Evolutionary conservation across 2,329 filamentous ascomycete genomes (phyloP), one percentile per base, ranked within the genome.

Genomic region (Setomelanomma holmii): DNA sequence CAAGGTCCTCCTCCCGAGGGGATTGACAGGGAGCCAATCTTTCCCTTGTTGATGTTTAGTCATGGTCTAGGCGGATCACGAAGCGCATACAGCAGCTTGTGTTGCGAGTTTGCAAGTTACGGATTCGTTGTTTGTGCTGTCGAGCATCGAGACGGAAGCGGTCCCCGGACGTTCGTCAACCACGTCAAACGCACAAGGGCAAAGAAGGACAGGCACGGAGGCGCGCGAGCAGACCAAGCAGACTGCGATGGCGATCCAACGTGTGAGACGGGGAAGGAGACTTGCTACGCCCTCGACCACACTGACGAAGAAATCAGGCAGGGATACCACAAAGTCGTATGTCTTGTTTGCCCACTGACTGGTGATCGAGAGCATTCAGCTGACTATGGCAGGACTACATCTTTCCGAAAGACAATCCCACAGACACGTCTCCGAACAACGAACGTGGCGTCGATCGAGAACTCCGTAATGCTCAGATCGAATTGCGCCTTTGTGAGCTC

Each of bases 101-200:
- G 86, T 58, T 84, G 86, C 6, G 85, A 89, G 38, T 83, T 89
- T 58, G 86, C 86, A 0, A 86, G 84, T 63, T 85, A 87, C 58
- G 85, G 86, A 0, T 87, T 88, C 60, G 76, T 89, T 0, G 85
- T 89, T 0, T 81, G 85, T 27, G 84, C 85, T 0, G 64, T 89
- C 20, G 86, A 89, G 69, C 86, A 89, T 67, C 74, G 86, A 22
- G 86, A 89, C 65, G 86, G 86, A 1, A 85, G 82, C 49, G 85
- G 84, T 3, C 84, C 86, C 4, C 75, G 86, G 41, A 84, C 83
- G 0, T 84, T 82, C 53, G 79, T 89, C 50, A 88, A 87, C 60
- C 78, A 86, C 40, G 76, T 78, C 0, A 75, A 75, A 41, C 63
- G 75, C 17, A 27, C 44, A 1, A 55, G 50, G 5, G 47, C 40